Conservation (phyloP, 1,284 basidiomycete genomes). For the Mycena sp. region DNA sequence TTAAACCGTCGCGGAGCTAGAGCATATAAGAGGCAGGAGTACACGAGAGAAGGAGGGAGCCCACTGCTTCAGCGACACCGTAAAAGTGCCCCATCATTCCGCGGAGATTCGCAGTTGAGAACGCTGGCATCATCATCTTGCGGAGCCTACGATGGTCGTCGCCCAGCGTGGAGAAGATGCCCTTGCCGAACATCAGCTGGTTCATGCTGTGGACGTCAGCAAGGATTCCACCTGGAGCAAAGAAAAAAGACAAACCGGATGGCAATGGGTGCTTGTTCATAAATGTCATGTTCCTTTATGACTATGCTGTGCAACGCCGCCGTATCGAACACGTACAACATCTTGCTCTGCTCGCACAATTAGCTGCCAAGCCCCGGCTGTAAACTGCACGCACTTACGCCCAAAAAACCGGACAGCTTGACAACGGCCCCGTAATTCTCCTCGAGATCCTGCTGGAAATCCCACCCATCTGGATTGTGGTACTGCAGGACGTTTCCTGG, state of each 20-base stretch:
- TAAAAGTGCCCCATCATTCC: no score
- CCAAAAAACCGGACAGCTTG: neutral
- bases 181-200: neutral
- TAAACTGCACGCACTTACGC: no score
- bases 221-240: conserved; percentile 25
- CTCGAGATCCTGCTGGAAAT: conserved; percentile 24
- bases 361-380: no score
- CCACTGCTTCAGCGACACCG: no score
- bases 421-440: conserved; percentile 11
- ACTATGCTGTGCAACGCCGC: conserved; percentile 35
- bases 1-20: no score
- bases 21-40: no score
- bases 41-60: no score
- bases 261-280: conserved; percentile 25
- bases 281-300: conserved; percentile 31
- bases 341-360: conserved; percentile 25
- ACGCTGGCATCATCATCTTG: neutral
- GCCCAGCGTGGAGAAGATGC: neutral
- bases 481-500: conserved; percentile 22
- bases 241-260: no score
- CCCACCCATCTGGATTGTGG: conserved; percentile 25
- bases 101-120: neutral
- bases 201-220: conserved; percentile 32
- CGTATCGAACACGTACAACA: conserved; percentile 36
- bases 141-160: neutral